phyloP scores from a whole-genome alignment of 2,329 filamentous ascomycete genomes.

The Talaromyces sp. region DNA sequence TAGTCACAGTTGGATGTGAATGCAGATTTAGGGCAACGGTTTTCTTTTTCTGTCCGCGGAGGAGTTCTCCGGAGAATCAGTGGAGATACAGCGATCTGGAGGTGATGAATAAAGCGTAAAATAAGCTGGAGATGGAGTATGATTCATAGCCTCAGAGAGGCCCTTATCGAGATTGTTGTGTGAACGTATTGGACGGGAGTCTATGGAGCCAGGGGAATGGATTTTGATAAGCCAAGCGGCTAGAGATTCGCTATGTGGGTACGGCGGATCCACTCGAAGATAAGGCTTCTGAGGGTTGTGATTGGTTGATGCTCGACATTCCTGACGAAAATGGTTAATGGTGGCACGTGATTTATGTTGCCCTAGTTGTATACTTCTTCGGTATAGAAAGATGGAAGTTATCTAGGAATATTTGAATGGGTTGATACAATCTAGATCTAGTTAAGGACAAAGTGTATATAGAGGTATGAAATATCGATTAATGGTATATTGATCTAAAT shows the following conservation, averaged over 20 bases:
- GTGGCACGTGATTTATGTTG: neutral
- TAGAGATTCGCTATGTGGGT: neutral
- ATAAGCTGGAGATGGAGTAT: slow-evolving; percentile 1
- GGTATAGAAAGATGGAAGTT: neutral
- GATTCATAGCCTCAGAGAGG: neutral
- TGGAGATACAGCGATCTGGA: neutral
- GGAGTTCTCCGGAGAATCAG: slow-evolving; percentile 18
- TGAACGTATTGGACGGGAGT: neutral
- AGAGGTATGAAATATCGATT: neutral
- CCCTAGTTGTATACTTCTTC: neutral
- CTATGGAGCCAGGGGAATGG: neutral
- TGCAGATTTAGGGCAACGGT: neutral
- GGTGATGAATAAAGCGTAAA: neutral
- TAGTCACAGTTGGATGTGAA: neutral
- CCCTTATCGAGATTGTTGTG: neutral
- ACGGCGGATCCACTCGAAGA: neutral
- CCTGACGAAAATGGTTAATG: neutral
- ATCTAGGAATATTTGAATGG: neutral
- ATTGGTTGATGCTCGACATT: neutral
- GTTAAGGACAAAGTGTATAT: neutral
- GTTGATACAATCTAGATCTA: neutral
- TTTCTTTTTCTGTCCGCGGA: slow-evolving; percentile 14
- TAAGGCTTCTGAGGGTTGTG: neutral
- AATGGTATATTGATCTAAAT: neutral
- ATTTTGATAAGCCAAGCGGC: slow-evolving; percentile 1